phyloP scores from a whole-genome alignment of 352 stramenopile genomes.

The Globisporangium cylindrosporum region DNA sequence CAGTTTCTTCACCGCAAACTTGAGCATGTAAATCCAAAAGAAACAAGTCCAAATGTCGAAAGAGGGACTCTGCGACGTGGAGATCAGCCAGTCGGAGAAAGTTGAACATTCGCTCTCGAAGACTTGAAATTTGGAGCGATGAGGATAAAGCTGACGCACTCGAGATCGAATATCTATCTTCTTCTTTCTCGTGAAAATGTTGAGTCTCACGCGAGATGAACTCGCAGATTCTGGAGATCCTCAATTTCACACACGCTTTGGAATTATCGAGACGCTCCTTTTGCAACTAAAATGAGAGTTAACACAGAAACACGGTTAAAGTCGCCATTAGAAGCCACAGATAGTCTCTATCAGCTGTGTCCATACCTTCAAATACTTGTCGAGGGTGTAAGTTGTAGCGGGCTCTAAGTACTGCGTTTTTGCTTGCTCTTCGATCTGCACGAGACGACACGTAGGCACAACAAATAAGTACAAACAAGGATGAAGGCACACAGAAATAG shows the following conservation, averaged over 20 bases:
- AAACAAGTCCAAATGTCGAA: conserved; percentile 30
- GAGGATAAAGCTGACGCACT: conserved; percentile 10
- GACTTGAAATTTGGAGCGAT: conserved; percentile 25
- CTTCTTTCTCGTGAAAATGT: conserved; percentile 17
- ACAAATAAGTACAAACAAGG: neutral
- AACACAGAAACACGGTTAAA: neutral
- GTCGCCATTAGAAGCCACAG: neutral
- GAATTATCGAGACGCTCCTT: conserved; percentile 14
- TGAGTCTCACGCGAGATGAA: conserved; percentile 21
- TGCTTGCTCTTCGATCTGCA: conserved; percentile 19
- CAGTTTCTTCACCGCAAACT: conserved; percentile 26
- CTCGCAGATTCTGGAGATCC: conserved; percentile 23
- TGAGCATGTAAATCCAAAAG: conserved; percentile 28
- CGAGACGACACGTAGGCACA: neutral
- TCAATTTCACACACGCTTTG: conserved; percentile 16
- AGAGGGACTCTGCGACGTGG: conserved; percentile 44
- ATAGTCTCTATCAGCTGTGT: neutral
- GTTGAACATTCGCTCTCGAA: conserved; percentile 51
- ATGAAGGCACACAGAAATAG: neutral
- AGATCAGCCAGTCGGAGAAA: conserved; percentile 52
- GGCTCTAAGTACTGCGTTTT: neutral
- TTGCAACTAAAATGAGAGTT: conserved; percentile 18
- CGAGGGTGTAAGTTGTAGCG: conserved; percentile 5
- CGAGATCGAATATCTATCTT: neutral
- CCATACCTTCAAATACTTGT: conserved; percentile 13